Evolutionary conservation across 202 grass and related monocot species (phyloP), one percentile per base, ranked within the genome.

Genomic region (Brachypodium distachyon): DNA sequence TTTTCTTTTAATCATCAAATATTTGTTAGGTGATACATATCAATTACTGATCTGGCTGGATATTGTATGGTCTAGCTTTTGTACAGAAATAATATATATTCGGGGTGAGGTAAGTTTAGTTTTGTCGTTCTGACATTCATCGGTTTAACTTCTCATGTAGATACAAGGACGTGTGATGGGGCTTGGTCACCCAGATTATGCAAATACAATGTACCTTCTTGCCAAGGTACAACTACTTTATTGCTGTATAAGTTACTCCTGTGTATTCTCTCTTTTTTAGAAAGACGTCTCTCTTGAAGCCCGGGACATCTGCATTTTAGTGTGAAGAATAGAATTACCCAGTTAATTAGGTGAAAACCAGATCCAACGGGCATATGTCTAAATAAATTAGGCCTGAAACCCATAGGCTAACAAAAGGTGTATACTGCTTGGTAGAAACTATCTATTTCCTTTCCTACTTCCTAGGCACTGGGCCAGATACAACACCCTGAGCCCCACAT

Each of bases 81-180:
- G 40, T 70, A 17, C 21, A 73, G 10, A 74, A 55, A 74, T 19
- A 58, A 47, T 33, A 74, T 53, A 64, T n/a, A 50, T 64, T 38
- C 3, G 16, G 0, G 12, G 25, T 44, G 47, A 58, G 12, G 64
- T 37, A 70, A 41, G 66, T 84, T 9, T 31, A 3, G 1, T 16
- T 67, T 69, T 69, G 12, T 67, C 23, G 37, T 6, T 88, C 67
- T 76, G 23, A n/a, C 25, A 54, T 80, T 55, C 52, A 62, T 86
- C 43, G 37, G 9, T 42, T 56, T 67, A 57, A 72, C 39, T 72
- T 74, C 40, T 42, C 38, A 28, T 87, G 61, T 78, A 97, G 94
- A 88, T 97, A 71, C 74, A 97, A 77, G 91, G 89, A 47, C 76
- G 84, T 56, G 89, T 90, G 81, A 62, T 97, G 83, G 91, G 91